These are phyloP conservation scores for Cokeromyces recurvatus DNA, from an alignment of 371 early-diverging fungal genomes.

Conservation along the genomic window DNA sequence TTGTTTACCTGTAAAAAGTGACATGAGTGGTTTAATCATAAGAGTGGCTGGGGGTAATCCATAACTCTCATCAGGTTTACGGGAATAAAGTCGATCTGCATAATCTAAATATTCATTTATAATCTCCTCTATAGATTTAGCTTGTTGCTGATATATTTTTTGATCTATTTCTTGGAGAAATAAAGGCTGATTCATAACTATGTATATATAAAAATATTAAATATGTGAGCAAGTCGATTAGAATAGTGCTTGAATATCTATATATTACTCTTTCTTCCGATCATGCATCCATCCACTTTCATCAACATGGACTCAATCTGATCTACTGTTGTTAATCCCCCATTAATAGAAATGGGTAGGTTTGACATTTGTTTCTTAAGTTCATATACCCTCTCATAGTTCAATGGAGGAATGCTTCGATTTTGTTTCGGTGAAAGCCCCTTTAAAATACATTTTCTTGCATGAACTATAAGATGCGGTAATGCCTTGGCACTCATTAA, in stretches of 20 bases:
- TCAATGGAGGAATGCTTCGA: conserved; percentile 74
- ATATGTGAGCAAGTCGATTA: no score
- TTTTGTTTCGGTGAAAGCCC: conserved; percentile 86
- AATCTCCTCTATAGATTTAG: conserved; percentile 33
- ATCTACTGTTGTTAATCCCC: conserved; percentile 62
- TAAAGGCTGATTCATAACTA: conserved; percentile 34
- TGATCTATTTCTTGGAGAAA: conserved; percentile 31
- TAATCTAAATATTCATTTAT: conserved; percentile 35
- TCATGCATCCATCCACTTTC: conserved; percentile 68
- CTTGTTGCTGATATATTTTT: conserved; percentile 6
- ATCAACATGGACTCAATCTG: conserved; percentile 41
- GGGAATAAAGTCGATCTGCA: conserved; percentile 19
- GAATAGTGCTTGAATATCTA: no score
- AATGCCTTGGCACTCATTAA: conserved; percentile 28
- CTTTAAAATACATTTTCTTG: conserved; percentile 80
- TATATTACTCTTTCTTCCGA: conserved; percentile 71
- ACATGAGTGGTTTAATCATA: conserved; percentile 32
- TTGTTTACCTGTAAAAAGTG: conserved; percentile 20
- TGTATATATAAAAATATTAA: no score
- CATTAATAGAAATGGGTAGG: conserved; percentile 72
- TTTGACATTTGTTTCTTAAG: conserved; percentile 63
- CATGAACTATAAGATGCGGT: conserved; percentile 77
- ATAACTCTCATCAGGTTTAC: neutral
- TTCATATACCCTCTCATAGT: conserved; percentile 70
- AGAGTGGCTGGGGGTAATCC: conserved; percentile 29